A percentile compares a stretch with the other conserved stretches of the same genome.
phyloP scores from a whole-genome alignment of 2,329 filamentous ascomycete species.

The Thyridium curvatum region DNA sequence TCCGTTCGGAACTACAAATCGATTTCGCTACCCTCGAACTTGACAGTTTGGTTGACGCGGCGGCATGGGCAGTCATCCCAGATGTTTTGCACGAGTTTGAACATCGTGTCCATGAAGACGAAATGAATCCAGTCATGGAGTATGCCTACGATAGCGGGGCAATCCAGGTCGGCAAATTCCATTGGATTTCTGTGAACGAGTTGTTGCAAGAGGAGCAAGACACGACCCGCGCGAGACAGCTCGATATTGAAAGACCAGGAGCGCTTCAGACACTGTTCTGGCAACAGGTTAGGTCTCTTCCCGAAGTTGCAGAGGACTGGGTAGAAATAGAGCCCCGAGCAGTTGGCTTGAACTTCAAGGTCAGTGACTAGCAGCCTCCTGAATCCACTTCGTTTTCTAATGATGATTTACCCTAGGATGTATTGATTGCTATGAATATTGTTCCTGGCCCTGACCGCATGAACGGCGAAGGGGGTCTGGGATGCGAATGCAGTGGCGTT shows the following conservation, averaged over 20 bases:
- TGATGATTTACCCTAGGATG: conserved; percentile 2
- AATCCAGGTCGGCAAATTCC: conserved; percentile 1
- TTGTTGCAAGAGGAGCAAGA: background rate
- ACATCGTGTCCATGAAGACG: background rate
- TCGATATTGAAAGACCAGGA: background rate
- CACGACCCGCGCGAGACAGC: too few relatives aligned
- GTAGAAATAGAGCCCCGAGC: too few relatives aligned
- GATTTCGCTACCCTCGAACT: conserved; percentile 23
- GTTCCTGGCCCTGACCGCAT: conserved; percentile 25
- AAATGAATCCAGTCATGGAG: conserved; percentile 1
- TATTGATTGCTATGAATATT: conserved; percentile 28
- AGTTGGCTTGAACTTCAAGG: conserved; percentile 6
- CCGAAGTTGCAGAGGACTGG: too few relatives aligned
- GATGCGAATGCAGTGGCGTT: conserved; percentile 24
- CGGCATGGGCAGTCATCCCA: conserved; percentile 7
- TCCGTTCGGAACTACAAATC: conserved; percentile 20
- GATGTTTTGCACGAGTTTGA: conserved; percentile 24
- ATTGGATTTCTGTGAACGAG: background rate
- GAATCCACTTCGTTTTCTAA: conserved; percentile 8
- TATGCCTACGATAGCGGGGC: background rate
- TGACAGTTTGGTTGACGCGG: conserved; percentile 7
- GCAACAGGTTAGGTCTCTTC: background rate
- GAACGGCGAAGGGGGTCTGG: conserved; percentile 16
- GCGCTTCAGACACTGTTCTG: background rate
- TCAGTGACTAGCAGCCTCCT: conserved; percentile 5